These are phyloP conservation scores for Termitomyces sp. DNA, from an alignment of 768 basidiomycete species.

Conservation along the genomic window DNA sequence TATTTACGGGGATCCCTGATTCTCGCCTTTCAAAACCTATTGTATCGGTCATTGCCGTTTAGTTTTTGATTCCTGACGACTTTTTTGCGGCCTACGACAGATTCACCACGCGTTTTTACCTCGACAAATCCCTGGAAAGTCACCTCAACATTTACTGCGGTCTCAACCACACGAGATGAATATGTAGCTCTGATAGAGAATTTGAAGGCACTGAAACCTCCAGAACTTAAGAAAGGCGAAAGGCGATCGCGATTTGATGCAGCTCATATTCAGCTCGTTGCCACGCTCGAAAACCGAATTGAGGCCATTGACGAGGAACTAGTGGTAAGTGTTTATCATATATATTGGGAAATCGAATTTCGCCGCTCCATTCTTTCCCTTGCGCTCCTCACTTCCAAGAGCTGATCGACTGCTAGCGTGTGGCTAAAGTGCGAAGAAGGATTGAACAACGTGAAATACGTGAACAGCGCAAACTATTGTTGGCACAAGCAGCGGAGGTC, in stretches of 20 bases:
- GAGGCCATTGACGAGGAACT: slow-evolving; percentile 66
- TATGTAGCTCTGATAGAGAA: slow-evolving; percentile 61
- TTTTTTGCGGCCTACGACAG: slow-evolving; percentile 34
- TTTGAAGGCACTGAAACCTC: slow-evolving; percentile 48
- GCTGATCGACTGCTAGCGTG: slow-evolving; percentile 43
- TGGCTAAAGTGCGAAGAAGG: slow-evolving; percentile 64
- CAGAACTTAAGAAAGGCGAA: slow-evolving; percentile 39
- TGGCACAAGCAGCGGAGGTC: slow-evolving; percentile 75
- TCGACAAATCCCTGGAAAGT: slow-evolving; percentile 93
- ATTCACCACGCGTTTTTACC: slow-evolving; percentile 78
- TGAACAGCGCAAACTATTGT: slow-evolving; percentile 56
- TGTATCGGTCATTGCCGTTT: slow-evolving; percentile 32
- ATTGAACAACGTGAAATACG: slow-evolving; percentile 69
- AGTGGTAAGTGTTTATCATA: slow-evolving; percentile 56
- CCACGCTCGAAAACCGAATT: slow-evolving; percentile 57
- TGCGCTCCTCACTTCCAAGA: not conserved
- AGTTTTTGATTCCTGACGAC: slow-evolving; percentile 24
- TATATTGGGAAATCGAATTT: slow-evolving; percentile 3
- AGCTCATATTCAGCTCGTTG: slow-evolving; percentile 57
- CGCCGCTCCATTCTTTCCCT: slow-evolving; percentile 2
- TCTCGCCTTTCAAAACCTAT: slow-evolving; percentile 38
- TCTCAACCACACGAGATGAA: slow-evolving; percentile 70
- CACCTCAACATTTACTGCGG: slow-evolving; percentile 66
- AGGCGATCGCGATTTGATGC: slow-evolving; percentile 52
- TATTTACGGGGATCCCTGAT: slow-evolving; percentile 56